These are phyloP conservation scores for Cryptococcus hybrid DNA, from an alignment of 1,284 basidiomycete genomes.

Conservation along the genomic window DNA sequence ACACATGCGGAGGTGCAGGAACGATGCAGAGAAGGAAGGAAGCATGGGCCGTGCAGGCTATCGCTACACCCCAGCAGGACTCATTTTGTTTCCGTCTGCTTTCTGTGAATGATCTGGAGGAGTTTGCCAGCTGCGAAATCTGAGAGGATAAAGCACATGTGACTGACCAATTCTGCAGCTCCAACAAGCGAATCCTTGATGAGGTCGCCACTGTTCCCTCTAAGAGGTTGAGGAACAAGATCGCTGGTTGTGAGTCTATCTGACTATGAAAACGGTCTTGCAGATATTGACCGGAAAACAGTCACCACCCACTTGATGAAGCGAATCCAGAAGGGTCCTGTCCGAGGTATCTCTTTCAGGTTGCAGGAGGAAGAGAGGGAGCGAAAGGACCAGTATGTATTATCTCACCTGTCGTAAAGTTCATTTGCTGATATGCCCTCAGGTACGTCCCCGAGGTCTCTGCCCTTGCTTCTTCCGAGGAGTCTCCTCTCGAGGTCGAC, in stretches of 20 bases:
- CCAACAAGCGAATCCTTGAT: constrained; percentile 99
- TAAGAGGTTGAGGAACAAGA: constrained; percentile 99
- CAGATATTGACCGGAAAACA: constrained; percentile 8
- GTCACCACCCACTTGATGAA: constrained; percentile 99
- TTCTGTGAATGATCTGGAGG: not conserved
- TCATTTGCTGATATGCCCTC: not conserved
- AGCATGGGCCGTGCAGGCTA: too few relatives aligned
- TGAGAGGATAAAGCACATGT: constrained; percentile 2
- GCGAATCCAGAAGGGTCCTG: constrained; percentile 98
- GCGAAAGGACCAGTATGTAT: constrained; percentile 80
- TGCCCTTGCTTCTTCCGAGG: constrained; percentile 74
- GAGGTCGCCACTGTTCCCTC: constrained; percentile 98
- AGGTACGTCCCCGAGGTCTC: constrained; percentile 91
- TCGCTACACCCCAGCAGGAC: too few relatives aligned
- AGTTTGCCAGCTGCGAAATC: not conserved
- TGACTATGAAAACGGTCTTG: not conserved
- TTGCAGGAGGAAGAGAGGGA: constrained; percentile 99
- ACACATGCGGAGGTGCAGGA: too few relatives aligned
- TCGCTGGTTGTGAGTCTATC: constrained; percentile 69
- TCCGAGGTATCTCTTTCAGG: constrained; percentile 99
- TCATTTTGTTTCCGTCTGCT: too few relatives aligned
- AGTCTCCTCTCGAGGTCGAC: constrained; percentile 78
- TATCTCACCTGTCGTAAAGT: not conserved
- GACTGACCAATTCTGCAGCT: constrained; percentile 51
- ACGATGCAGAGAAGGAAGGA: too few relatives aligned